A percentile compares a stretch with the other conserved stretches of the same genome.
Evolutionary conservation across 768 basidiomycete species (phyloP).

Genomic region (Suillus bovinus): DNA sequence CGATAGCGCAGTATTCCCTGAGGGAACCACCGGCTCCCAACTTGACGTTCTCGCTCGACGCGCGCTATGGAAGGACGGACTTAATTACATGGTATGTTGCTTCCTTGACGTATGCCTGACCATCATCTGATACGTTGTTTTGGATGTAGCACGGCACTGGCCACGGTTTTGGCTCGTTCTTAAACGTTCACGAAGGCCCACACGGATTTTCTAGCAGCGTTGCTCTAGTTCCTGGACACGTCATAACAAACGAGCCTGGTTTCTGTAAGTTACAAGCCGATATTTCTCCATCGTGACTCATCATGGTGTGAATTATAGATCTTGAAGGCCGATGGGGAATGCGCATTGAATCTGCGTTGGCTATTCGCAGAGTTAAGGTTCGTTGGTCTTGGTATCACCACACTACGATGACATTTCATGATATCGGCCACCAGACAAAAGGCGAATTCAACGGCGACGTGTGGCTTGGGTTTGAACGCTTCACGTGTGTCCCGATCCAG

Average conservation of each 20-base stretch:
- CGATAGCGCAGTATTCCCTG: constrained; percentile 87
- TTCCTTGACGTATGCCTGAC: constrained; percentile 9
- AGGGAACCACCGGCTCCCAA: constrained; percentile 81
- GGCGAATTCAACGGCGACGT: constrained; percentile 68
- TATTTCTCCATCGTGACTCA: constrained; percentile 17
- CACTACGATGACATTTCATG: constrained; percentile 5
- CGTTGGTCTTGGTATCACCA: constrained; percentile 15
- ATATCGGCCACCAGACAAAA: constrained; percentile 52
- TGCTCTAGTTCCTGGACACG: constrained; percentile 80
- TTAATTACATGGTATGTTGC: constrained; percentile 70
- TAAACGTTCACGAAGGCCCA: constrained; percentile 85
- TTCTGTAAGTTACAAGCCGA: constrained; percentile 60
- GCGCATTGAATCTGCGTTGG: constrained; percentile 85
- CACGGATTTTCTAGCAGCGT: constrained; percentile 72
- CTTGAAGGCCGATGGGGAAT: constrained; percentile 83
- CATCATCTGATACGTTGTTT: constrained; percentile 17
- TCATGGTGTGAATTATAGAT: constrained; percentile 43
- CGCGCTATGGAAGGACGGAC: constrained; percentile 83
- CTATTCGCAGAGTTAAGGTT: constrained; percentile 63
- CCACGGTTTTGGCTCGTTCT: constrained; percentile 86
- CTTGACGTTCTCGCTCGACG: constrained; percentile 89
- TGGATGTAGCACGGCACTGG: constrained; percentile 80
- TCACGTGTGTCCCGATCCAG: constrained; percentile 94
- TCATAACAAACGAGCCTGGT: constrained; percentile 94
- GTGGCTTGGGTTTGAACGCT: constrained; percentile 90